A percentile compares a stretch with the other conserved stretches of the same genome.
Evolutionary conservation across 805 yeast genomes (phyloP).

Genomic region (Maudiozyma bulderi): DNA sequence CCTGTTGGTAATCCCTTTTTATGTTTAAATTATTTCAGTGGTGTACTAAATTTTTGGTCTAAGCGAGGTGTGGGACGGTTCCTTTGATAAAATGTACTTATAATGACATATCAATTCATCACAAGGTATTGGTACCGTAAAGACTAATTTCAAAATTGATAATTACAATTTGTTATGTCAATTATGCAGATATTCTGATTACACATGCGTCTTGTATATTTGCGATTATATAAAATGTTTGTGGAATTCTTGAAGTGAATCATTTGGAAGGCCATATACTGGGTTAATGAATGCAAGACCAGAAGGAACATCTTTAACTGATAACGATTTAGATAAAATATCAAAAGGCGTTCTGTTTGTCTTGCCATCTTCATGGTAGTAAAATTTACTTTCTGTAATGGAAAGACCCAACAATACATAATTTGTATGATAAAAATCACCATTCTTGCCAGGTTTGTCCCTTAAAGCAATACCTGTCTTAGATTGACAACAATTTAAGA

Average conservation of each 20-base stretch:
- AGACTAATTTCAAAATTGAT: not conserved
- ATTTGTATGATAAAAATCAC: conserved; percentile 89
- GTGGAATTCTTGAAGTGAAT: conserved; percentile 29
- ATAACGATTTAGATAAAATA: not conserved
- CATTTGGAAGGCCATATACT: conserved; percentile 47
- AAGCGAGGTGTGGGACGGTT: no score
- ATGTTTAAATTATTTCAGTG: no score
- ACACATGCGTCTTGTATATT: not conserved
- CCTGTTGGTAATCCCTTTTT: no score
- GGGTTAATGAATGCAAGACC: conserved; percentile 37
- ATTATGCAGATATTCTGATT: not conserved
- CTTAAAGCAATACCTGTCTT: conserved; percentile 57
- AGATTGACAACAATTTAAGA: conserved; percentile 67
- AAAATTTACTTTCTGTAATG: conserved; percentile 13
- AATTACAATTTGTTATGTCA: not conserved
- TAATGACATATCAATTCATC: no score
- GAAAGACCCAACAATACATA: conserved; percentile 70
- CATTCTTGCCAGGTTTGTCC: conserved; percentile 75
- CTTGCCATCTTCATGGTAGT: not conserved
- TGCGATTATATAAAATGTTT: conserved; percentile 8
- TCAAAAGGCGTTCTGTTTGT: not conserved
- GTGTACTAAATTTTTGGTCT: no score
- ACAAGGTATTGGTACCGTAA: no score
- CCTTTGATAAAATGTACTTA: no score
- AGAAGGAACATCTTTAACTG: conserved; percentile 2